Conservation (phyloP, 176 grass and related monocot species). For the Musa troglodytarum region DNA sequence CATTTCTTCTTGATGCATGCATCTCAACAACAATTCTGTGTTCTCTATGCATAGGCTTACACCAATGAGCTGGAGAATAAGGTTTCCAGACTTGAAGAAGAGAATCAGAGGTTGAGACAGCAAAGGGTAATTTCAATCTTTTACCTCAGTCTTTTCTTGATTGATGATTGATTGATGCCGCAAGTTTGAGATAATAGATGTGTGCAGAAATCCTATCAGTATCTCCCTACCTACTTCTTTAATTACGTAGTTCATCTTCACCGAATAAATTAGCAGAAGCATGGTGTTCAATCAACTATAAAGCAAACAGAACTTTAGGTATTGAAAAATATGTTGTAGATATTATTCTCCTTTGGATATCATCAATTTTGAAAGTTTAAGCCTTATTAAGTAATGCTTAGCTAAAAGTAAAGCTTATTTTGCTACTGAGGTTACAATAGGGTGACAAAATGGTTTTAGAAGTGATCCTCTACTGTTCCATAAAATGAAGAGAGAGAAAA, state of each 20-base stretch:
- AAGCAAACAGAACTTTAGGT: too few species aligned
- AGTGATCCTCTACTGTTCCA: not conserved
- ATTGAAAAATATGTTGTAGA: not conserved
- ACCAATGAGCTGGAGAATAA: constrained; percentile 29
- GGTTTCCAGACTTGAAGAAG: constrained; percentile 22
- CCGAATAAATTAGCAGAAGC: not conserved
- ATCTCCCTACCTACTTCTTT: too few species aligned
- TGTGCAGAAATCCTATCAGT: too few species aligned
- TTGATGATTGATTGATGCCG: too few species aligned
- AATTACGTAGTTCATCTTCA: not conserved
- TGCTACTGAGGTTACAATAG: not conserved
- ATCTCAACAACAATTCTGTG: not conserved
- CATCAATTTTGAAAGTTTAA: not conserved
- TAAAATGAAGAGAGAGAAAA: not conserved
- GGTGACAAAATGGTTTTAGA: not conserved
- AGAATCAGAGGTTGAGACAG: constrained; percentile 23
- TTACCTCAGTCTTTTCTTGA: too few species aligned
- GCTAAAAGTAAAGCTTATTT: not conserved
- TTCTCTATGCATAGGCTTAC: constrained; percentile 11
- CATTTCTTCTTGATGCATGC: not conserved
- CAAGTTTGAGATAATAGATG: too few species aligned
- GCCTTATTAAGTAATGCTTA: not conserved
- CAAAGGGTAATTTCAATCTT: constrained; percentile 2
- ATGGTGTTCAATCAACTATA: too few species aligned
- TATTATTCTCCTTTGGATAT: not conserved